A percentile compares a stretch with the other conserved stretches of the same genome.
phyloP scores from a whole-genome alignment of 495 filamentous ascomycete species.

The Ramalina intermedia region DNA sequence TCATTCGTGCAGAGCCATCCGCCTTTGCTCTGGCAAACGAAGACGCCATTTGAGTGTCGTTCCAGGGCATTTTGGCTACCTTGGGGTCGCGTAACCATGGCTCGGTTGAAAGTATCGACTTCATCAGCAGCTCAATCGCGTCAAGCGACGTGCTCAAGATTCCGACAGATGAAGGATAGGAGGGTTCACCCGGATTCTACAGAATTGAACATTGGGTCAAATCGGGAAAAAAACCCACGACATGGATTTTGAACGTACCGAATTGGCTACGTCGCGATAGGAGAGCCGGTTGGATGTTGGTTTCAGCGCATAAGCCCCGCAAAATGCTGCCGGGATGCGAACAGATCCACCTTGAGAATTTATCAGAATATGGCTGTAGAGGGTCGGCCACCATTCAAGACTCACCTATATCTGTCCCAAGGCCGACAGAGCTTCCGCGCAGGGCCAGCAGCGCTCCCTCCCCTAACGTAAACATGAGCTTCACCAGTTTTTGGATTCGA shows the following conservation, averaged over 20 bases:
- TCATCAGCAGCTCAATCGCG: slow-evolving; percentile 22
- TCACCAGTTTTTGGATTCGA: background rate
- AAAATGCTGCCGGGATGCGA: slow-evolving; percentile 35
- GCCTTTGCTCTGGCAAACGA: slow-evolving; percentile 15
- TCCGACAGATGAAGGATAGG: slow-evolving; percentile 17
- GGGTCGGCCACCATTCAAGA: background rate
- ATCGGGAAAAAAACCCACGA: too few species aligned
- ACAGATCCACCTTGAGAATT: slow-evolving; percentile 27
- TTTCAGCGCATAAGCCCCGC: slow-evolving; percentile 29
- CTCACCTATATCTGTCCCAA: slow-evolving; percentile 28
- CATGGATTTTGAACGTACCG: slow-evolving; percentile 8
- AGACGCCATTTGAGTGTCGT: background rate
- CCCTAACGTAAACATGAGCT: slow-evolving; percentile 3
- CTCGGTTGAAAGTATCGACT: slow-evolving; percentile 18
- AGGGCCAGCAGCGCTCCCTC: slow-evolving; percentile 27
- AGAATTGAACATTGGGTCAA: background rate
- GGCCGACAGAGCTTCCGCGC: slow-evolving; percentile 22
- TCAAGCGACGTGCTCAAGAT: slow-evolving; percentile 10
- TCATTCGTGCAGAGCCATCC: slow-evolving; percentile 3
- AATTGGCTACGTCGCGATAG: slow-evolving; percentile 27
- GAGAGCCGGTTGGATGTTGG: slow-evolving; percentile 30
- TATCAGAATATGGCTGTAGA: background rate
- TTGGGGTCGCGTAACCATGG: slow-evolving; percentile 24
- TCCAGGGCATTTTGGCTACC: slow-evolving; percentile 23
- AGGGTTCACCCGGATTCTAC: slow-evolving; percentile 23